phyloP scores from a whole-genome alignment of 441 rosid species.

The Manihot esculenta region DNA sequence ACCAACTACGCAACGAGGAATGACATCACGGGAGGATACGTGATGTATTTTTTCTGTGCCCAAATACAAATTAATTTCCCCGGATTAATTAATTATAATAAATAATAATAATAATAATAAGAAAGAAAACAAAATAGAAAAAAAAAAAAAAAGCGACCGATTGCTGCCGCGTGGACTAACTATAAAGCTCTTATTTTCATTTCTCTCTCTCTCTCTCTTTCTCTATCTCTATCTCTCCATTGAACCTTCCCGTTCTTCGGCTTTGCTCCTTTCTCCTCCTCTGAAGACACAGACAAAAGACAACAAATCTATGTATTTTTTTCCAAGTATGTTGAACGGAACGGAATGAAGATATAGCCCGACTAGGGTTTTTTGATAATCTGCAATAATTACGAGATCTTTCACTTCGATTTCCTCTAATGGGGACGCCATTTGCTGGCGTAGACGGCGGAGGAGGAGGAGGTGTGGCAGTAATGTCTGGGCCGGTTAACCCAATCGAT shows the following conservation, averaged over 20 bases:
- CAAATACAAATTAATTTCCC: not conserved
- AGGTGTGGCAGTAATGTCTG: constrained; percentile 59
- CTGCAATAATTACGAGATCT: not conserved
- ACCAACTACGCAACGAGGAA: not conserved
- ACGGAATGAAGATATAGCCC: not conserved
- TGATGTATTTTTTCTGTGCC: not conserved
- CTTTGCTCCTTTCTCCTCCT: not conserved
- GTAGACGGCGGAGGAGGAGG: constrained; percentile 44
- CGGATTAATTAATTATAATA: not conserved
- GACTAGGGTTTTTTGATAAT: constrained; percentile 1
- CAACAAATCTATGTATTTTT: not conserved
- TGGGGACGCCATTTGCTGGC: constrained; percentile 57
- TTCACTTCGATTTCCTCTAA: constrained; percentile 15
- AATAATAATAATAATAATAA: not conserved
- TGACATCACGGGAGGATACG: not conserved
- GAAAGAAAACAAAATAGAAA: constrained; percentile 1
- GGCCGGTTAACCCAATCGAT: constrained; percentile 45
- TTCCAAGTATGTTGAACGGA: not conserved
- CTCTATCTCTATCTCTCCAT: not conserved
- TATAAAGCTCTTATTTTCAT: not conserved
- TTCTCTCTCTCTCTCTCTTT: not conserved
- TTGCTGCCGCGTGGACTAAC: constrained; percentile 24
- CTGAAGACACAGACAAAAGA: not conserved
- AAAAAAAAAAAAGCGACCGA: not conserved
- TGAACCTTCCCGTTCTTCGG: not conserved